Evolutionary conservation across 129 eudicot genomes (phyloP).

Genomic region (Pseudognaphalium luteoalbum): DNA sequence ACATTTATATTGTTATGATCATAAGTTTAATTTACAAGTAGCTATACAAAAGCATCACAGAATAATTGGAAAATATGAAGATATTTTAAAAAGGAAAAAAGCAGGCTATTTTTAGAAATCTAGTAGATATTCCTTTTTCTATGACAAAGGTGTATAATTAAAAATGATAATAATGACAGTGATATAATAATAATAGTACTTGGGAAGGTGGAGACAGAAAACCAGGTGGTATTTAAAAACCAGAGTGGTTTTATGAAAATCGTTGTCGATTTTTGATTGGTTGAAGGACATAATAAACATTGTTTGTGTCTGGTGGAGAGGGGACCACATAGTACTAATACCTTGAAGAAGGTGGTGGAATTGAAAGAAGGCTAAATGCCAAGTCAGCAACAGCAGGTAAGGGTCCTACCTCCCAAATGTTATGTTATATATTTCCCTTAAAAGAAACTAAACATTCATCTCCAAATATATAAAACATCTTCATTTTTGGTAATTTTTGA

Average conservation of each 20-base stretch:
- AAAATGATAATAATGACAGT: neutral
- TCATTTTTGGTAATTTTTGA: neutral
- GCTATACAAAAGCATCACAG: too few species aligned
- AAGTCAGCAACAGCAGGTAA: constrained; percentile 15
- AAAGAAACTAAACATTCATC: neutral
- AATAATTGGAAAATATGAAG: neutral
- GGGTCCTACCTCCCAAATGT: neutral
- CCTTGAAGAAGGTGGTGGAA: constrained; percentile 6
- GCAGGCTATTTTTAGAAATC: neutral
- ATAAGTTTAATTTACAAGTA: too few species aligned
- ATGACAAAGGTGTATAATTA: neutral
- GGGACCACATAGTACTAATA: constrained; percentile 36
- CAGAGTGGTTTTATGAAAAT: constrained; percentile 36
- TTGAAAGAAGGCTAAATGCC: constrained; percentile 13
- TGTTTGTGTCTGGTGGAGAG: constrained; percentile 10
- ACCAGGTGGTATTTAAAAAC: constrained; percentile 41
- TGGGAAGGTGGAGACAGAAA: constrained; percentile 3
- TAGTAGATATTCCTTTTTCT: neutral
- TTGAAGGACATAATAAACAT: neutral
- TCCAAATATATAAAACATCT: neutral
- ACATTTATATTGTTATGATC: too few species aligned
- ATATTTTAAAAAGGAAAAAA: neutral
- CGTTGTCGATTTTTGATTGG: constrained; percentile 60
- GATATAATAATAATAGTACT: constrained; percentile 20
- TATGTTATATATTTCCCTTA: constrained; percentile 26